Base-by-base conservation (phyloP, 2,329 filamentous ascomycete species). In the Bretziella fagacearum region DNA sequence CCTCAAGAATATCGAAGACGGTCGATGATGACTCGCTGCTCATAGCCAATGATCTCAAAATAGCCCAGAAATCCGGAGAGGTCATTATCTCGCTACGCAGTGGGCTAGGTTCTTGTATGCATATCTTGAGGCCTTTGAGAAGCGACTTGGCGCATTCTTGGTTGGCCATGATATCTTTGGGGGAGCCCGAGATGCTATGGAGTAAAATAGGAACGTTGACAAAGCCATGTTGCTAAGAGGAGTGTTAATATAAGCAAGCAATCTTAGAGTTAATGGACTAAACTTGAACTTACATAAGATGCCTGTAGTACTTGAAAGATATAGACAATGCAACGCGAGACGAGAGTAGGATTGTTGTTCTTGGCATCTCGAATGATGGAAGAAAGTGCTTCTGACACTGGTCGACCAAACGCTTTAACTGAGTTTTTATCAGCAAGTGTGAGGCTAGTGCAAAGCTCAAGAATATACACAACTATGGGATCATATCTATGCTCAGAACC, bases 1-100 rank as follows among this genome's bases (percentile, higher is more conserved):
- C 77, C 57, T 91, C 81, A 0, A 95, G 69, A n/a, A 96, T 82
- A 47, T 81, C 77, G 59, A 96, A 96, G 0, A 93, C 86, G 13
- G 79, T 70, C 0, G 79, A 70, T 2, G 85, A 82, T 22, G 81
- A 79, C 46, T 84, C 79, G 2, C 75, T 65, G 52, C 80, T 73
- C 20, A 70, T 68, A 40, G 84, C 77, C 15, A 98, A 66, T 26
- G 77, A 74, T 52, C 85, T 79, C 45, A 98, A 68, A 11, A 95
- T 83, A 4, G 81, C 81, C 91, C 91, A 98, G 61, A 98, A 96
- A 58, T 98, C 91, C 0, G 91, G 91, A 15, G 89, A 96, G 11
- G 84, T 89, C 63, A 93, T 93, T 54, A 96, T 83, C 63, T 96
- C 89, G 54, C 84, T 94, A 49, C 84, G 78, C 23, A 98, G 66